These are phyloP conservation scores for Populus hybrid DNA, from an alignment of 441 rosid species.

Conservation along the genomic window DNA sequence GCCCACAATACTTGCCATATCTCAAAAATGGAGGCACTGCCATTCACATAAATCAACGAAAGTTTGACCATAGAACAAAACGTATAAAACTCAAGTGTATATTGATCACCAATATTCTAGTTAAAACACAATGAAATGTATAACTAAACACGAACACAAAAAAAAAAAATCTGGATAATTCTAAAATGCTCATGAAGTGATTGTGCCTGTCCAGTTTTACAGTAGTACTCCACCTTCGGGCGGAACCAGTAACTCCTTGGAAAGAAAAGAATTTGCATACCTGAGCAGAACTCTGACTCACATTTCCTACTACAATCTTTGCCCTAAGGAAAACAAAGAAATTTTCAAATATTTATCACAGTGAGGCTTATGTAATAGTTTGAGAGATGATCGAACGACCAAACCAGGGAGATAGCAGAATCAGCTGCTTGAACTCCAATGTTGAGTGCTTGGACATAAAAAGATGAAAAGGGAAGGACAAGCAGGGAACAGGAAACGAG, in stretches of 20 bases:
- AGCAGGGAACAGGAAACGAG: conserved; percentile 12
- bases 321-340: conserved; percentile 27
- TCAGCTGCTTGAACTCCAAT: conserved; percentile 54
- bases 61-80: neutral
- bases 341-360: neutral
- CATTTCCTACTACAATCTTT: conserved; percentile 85
- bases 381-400: conserved; percentile 3
- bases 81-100: neutral
- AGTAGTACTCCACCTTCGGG: no score
- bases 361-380: neutral
- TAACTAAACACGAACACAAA: no score
- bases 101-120: neutral
- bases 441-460: conserved; percentile 50
- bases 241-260: no score
- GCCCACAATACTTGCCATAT: conserved; percentile 87
- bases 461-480: conserved; percentile 18
- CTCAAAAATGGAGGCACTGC: conserved; percentile 79
- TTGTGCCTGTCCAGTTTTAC: no score
- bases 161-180: no score
- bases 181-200: no score
- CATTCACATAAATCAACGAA: neutral
- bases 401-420: conserved; percentile 52
- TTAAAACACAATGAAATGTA: neutral
- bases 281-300: conserved; percentile 80
- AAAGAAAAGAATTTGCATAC: conserved; percentile 22